Evolutionary conservation across 192 early-diverging fungal species (phyloP), one percentile per base, ranked within the genome.

Genomic region (Podila verticillata): DNA sequence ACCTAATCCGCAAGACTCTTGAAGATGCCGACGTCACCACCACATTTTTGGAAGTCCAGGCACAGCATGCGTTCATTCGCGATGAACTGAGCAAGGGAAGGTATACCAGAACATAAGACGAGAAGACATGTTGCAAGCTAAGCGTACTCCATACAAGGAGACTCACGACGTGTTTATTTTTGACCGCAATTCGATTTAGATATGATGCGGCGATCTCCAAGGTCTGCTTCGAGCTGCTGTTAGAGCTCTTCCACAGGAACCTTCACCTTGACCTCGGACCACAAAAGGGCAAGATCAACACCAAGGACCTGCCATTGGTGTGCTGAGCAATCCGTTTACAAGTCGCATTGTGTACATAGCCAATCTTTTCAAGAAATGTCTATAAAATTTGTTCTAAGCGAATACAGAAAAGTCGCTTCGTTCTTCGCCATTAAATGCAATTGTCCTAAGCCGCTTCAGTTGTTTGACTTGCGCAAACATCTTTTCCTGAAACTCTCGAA

Each of bases 41-140:
- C 24, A 85, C 84, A 5, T 92, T 88, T 79, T 80, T 82, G 30
- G 91, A 92, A 77, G 75, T 88, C 47, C 88, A 88, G 54, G 87
- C 85, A 24, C 89, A 91, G 68, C 91, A 92, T 68, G 91, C 91
- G 22, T 92, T 90, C 66, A 90, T 92, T 58, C 81, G 91, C 17
- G 91, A 92, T 72, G 89, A 91, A 62, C 61, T 88, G 39, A 81
- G 73, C 68, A 92, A 92, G 65, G 89, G 88, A 26, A 71, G 91
- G 67, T 69, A 30, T 44, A 3, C 15, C 39, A 44, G 39, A 44
- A 51, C 8, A 54, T 24, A 2, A n/a, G n/a, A 54, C 5, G 20
- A 54, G 51, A 54, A 54, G 39, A 44, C 12, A 44, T 15, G 39
- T 15, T 44, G 39, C 12, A 17, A 17, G 39, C 39, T 44, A 44